Conservation (phyloP, 2,329 filamentous ascomycete species). For the Colletotrichum sp. region DNA sequence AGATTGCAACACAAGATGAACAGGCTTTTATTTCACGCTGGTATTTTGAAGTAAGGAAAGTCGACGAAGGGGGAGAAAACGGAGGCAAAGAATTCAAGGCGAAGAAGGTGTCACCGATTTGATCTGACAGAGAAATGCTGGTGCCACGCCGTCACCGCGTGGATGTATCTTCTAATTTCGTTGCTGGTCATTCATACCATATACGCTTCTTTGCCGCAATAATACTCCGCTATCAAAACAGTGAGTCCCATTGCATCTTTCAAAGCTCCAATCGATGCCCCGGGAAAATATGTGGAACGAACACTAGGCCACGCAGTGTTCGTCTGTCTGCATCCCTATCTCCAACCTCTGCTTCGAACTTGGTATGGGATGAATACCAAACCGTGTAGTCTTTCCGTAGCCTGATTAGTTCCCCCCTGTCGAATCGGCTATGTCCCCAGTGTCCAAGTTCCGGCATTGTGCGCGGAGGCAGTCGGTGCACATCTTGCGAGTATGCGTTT, state of each 20-base stretch:
- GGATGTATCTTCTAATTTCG: background rate
- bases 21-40: background rate
- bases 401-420: background rate
- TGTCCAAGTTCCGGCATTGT: background rate
- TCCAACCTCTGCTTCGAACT: background rate
- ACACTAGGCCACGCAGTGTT: background rate
- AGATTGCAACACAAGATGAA: too few species aligned
- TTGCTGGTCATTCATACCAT: background rate
- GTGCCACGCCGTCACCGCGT: background rate
- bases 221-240: background rate
- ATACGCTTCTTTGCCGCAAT: background rate
- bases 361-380: background rate
- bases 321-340: background rate
- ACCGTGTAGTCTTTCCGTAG: background rate
- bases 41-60: background rate
- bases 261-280: background rate
- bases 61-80: background rate
- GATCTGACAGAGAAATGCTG: background rate
- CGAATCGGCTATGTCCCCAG: background rate
- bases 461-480: background rate
- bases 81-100: background rate
- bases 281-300: background rate
- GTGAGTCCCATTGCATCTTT: background rate
- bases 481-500: background rate
- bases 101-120: background rate